Evolutionary conservation across 768 basidiomycete species (phyloP).

Genomic region (Rubroboletus pulcherrimus): DNA sequence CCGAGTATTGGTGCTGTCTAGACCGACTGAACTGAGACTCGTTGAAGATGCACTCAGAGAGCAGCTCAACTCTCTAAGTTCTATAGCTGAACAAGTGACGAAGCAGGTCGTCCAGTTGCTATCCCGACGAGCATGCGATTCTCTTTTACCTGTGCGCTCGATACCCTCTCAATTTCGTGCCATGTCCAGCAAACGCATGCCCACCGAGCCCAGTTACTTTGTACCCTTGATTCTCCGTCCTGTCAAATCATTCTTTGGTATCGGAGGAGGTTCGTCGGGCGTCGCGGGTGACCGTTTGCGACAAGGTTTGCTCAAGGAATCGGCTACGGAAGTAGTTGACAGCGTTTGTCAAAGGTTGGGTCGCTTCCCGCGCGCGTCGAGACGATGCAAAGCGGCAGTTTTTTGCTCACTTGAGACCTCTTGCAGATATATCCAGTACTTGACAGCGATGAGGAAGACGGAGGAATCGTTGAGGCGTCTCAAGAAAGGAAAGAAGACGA

Average conservation of each 20-base stretch:
- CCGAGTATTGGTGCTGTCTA: not conserved
- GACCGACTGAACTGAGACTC: not conserved
- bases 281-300: slow-evolving; percentile 60
- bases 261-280: slow-evolving; percentile 40
- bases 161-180: slow-evolving; percentile 91
- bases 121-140: slow-evolving; percentile 78
- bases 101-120: slow-evolving; percentile 68
- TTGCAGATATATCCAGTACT: slow-evolving; percentile 70
- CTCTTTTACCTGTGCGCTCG: slow-evolving; percentile 77
- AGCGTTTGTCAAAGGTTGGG: slow-evolving; percentile 60
- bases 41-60: slow-evolving; percentile 52
- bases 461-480: slow-evolving; percentile 84
- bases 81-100: slow-evolving; percentile 55
- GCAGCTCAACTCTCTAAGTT: slow-evolving; percentile 45
- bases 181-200: slow-evolving; percentile 67
- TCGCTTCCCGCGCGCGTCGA: slow-evolving; percentile 1
- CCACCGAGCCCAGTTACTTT: slow-evolving; percentile 84
- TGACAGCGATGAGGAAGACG: slow-evolving; percentile 85
- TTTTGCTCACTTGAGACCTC: not conserved
- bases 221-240: slow-evolving; percentile 79
- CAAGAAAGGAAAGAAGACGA: slow-evolving; percentile 79
- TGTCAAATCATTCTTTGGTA: slow-evolving; percentile 67
- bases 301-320: slow-evolving; percentile 46
- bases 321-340: slow-evolving; percentile 65
- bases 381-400: not conserved